A percentile compares a stretch with the other conserved stretches of the same genome.
phyloP scores from a whole-genome alignment of 2,329 filamentous ascomycete species.

The Chaetomium olivaceum region DNA sequence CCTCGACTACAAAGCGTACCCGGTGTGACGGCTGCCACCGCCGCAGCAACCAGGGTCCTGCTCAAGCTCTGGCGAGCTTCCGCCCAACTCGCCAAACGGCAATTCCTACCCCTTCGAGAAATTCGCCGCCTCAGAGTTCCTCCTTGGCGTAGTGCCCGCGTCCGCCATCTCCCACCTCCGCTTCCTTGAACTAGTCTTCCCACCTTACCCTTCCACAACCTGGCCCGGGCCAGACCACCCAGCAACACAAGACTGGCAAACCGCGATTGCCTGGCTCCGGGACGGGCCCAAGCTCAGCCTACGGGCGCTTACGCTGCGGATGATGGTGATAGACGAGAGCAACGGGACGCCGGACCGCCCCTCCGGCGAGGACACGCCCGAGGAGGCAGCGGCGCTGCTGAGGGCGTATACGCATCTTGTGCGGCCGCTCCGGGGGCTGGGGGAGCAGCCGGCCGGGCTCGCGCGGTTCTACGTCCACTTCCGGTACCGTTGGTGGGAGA shows the following conservation, averaged over 20 bases:
- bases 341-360: slow-evolving; percentile 7
- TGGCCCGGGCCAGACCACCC: slow-evolving; percentile 10
- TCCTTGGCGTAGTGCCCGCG: slow-evolving; percentile 10
- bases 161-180: slow-evolving; percentile 6
- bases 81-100: background rate
- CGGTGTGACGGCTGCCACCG: background rate
- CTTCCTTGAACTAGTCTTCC: slow-evolving; percentile 9
- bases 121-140: slow-evolving; percentile 8
- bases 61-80: too few species aligned
- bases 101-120: slow-evolving; percentile 1
- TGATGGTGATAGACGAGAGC: slow-evolving; percentile 1
- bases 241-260: background rate
- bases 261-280: background rate
- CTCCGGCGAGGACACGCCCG: background rate
- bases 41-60: background rate
- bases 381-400: slow-evolving; percentile 5
- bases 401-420: slow-evolving; percentile 1
- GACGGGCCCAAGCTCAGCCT: background rate
- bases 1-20: background rate
- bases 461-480: slow-evolving; percentile 10
- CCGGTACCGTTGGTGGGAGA: background rate
- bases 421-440: slow-evolving; percentile 7
- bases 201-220: background rate
- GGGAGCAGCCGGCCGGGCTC: slow-evolving; percentile 1
- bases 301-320: slow-evolving; percentile 9